phyloP scores from a whole-genome alignment of 805 yeast species.

The Yarrowia sp. region DNA sequence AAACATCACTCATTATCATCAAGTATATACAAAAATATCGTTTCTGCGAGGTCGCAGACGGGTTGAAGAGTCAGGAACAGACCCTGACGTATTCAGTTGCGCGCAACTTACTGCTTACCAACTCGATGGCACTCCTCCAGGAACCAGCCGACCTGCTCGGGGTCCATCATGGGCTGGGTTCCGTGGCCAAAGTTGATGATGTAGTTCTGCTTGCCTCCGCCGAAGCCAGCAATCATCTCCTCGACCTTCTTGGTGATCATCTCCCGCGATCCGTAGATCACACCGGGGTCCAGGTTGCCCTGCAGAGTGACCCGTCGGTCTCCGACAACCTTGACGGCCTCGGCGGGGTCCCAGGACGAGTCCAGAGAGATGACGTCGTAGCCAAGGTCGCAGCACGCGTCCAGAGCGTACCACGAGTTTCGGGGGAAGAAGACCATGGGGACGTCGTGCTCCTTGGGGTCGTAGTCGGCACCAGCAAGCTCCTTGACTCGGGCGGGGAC shows the following conservation, averaged over 20 bases:
- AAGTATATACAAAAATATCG: constrained; percentile 5
- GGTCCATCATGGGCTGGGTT: constrained; percentile 96
- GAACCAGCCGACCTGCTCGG: constrained; percentile 82
- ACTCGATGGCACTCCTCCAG: constrained; percentile 81
- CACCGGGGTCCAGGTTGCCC: constrained; percentile 96
- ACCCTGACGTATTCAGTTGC: background rate
- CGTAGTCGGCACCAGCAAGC: constrained; percentile 28
- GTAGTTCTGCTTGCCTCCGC: constrained; percentile 89
- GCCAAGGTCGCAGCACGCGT: constrained; percentile 74
- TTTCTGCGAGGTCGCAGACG: too few species aligned
- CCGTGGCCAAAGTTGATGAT: constrained; percentile 97
- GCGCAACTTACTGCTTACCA: constrained; percentile 44
- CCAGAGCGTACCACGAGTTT: constrained; percentile 96
- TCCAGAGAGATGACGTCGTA: constrained; percentile 90
- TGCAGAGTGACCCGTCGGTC: constrained; percentile 77
- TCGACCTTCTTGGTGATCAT: constrained; percentile 76
- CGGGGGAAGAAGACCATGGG: constrained; percentile 92
- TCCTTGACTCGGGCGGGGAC: constrained; percentile 61
- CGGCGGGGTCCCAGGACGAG: constrained; percentile 83
- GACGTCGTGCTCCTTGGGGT: constrained; percentile 40
- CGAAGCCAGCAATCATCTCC: constrained; percentile 84
- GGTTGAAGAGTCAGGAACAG: too few species aligned
- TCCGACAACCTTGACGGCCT: constrained; percentile 70
- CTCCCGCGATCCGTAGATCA: constrained; percentile 85
- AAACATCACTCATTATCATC: constrained; percentile 19